phyloP scores from a whole-genome alignment of 805 yeast species.

The Ogataea minuta region DNA sequence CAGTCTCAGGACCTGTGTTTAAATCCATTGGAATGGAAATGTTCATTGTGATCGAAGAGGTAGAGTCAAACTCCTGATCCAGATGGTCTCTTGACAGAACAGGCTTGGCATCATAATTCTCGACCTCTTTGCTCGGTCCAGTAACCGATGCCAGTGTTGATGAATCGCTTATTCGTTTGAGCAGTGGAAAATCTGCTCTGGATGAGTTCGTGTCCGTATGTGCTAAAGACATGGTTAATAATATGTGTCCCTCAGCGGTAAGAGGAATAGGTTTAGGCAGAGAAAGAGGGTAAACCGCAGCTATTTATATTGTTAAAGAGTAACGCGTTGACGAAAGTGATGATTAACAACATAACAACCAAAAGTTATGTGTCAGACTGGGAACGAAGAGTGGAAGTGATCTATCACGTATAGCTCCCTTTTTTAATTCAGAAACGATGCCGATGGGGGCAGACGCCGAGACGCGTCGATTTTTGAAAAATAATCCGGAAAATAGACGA shows the following conservation, averaged over 20 bases:
- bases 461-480: slow-evolving; percentile 7
- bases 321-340: background rate
- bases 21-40: background rate
- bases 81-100: background rate
- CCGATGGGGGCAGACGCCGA: slow-evolving; percentile 3
- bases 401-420: slow-evolving; percentile 2
- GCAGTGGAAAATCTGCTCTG: background rate
- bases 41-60: slow-evolving; percentile 15
- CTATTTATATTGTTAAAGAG: background rate
- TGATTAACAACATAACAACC: slow-evolving; percentile 6
- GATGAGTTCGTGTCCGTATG: slow-evolving; percentile 7
- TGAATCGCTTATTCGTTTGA: slow-evolving; percentile 10
- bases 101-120: slow-evolving; percentile 2
- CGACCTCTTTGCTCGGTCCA: slow-evolving; percentile 2
- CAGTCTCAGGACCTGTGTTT: slow-evolving; percentile 1
- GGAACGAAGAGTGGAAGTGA: slow-evolving; percentile 1
- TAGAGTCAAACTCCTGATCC: slow-evolving; percentile 14
- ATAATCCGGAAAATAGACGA: background rate
- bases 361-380: slow-evolving; percentile 3
- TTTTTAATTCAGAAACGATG: background rate
- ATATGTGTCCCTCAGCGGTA: background rate
- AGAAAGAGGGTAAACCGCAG: background rate
- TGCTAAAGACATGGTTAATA: slow-evolving; percentile 6
- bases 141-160: slow-evolving; percentile 9
- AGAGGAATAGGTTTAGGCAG: background rate